A percentile compares a stretch with the other conserved stretches of the same genome.
phyloP scores from a whole-genome alignment of 2,329 filamentous ascomycete genomes.

The Incumbomyces lentus region DNA sequence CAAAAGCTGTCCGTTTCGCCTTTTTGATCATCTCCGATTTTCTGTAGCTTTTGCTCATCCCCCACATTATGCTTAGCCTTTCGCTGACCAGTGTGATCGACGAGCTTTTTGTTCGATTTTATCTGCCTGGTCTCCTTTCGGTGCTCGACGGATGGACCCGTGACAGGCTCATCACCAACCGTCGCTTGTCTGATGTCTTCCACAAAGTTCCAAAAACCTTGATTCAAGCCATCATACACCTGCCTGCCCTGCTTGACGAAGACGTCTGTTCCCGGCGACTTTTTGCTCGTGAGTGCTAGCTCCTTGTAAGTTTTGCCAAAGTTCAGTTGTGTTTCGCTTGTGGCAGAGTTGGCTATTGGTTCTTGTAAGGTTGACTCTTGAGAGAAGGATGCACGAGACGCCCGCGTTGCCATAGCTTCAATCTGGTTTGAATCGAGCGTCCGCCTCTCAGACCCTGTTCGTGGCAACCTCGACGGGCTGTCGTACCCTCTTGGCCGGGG shows the following conservation, averaged over 20 bases:
- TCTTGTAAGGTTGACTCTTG: background rate
- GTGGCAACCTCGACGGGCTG: background rate
- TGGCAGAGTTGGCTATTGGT: slow-evolving; percentile 1
- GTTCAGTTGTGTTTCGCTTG: slow-evolving; percentile 12
- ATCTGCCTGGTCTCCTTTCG: background rate
- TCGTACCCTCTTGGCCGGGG: background rate
- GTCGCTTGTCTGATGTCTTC: slow-evolving; percentile 93
- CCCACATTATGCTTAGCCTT: slow-evolving; percentile 1
- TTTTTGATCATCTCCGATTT: background rate
- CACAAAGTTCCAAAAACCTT: slow-evolving; percentile 86
- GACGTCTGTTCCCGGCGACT: slow-evolving; percentile 39
- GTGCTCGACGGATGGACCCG: slow-evolving; percentile 25
- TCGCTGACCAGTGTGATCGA: slow-evolving; percentile 27
- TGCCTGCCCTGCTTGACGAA: slow-evolving; percentile 55
- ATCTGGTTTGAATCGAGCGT: background rate
- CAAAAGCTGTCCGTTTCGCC: slow-evolving; percentile 38
- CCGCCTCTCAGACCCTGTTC: background rate
- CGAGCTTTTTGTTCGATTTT: slow-evolving; percentile 5
- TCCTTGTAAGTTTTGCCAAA: slow-evolving; percentile 26
- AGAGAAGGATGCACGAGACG: background rate
- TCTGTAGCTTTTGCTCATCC: background rate
- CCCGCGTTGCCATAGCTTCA: background rate
- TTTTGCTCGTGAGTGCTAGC: slow-evolving; percentile 30
- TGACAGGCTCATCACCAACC: slow-evolving; percentile 81
- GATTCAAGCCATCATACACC: slow-evolving; percentile 78